phyloP scores from a whole-genome alignment of 2,329 filamentous ascomycete species.

The Aspergillus pseudoterreus region DNA sequence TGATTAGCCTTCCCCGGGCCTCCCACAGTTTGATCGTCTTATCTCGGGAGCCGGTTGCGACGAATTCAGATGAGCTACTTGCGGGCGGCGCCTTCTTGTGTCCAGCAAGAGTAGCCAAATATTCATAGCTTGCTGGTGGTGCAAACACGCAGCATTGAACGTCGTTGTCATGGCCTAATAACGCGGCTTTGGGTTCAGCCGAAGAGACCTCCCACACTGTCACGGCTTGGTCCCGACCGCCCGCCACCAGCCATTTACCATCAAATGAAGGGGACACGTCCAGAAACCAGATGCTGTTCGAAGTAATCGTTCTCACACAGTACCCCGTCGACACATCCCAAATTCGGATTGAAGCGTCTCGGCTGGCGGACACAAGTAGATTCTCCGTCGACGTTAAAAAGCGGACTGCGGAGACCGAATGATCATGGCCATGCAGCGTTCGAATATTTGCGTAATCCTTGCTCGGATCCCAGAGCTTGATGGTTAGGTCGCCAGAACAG shows the following conservation, averaged over 20 bases:
- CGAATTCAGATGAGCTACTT: constrained; percentile 75
- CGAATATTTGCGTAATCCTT: constrained; percentile 93
- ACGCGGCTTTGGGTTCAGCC: constrained; percentile 71
- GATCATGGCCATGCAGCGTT: constrained; percentile 84
- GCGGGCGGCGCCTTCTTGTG: constrained; percentile 75
- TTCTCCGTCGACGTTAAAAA: constrained; percentile 78
- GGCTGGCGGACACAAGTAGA: constrained; percentile 76
- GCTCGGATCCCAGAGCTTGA: constrained; percentile 89
- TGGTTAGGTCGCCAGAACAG: constrained; percentile 82
- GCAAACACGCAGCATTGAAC: constrained; percentile 86
- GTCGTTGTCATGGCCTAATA: constrained; percentile 82
- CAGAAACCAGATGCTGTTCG: constrained; percentile 82
- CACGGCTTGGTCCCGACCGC: constrained; percentile 74
- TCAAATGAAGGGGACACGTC: constrained; percentile 79
- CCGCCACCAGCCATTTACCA: constrained; percentile 75
- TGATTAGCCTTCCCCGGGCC: constrained; percentile 75
- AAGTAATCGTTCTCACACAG: constrained; percentile 78
- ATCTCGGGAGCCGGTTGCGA: constrained; percentile 84
- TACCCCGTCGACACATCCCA: constrained; percentile 93
- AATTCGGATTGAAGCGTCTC: constrained; percentile 78
- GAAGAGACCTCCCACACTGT: constrained; percentile 81
- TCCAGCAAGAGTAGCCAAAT: constrained; percentile 73
- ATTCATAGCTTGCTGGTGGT: constrained; percentile 71
- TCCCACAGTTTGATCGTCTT: constrained; percentile 92
- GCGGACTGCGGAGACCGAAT: constrained; percentile 80